Base-by-base conservation (phyloP, 1,139 yeast species). In the Hansenula anomala region DNA sequence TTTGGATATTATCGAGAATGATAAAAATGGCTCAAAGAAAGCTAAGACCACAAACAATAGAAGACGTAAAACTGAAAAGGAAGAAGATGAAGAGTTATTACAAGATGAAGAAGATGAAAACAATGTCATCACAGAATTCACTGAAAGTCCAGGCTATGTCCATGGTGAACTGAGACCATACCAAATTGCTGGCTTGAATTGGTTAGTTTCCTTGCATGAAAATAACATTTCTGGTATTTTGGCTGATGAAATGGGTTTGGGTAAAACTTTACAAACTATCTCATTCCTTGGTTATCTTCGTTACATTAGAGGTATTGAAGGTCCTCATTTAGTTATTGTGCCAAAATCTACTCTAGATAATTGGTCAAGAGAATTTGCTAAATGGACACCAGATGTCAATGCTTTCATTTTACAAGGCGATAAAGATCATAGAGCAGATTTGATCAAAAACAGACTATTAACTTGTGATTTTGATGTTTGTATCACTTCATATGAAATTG, bases 191-290 rank as follows among this genome's bases (percentile, higher is more conserved):
- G 97, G 97, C 40, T 71, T 90, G 48, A 90, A 90, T 64, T 90
- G 97, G 97, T 67, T 90, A 54, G 78, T 89, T 18, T 77, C 89
- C 1, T 66, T 90, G 41, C 82, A 84, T 56, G 94, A 86, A 51
- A 88, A 90, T 63, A 80, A 83, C 53, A 72, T 90, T 40, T 80
- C 94, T 1, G 97, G 97, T 36, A 90, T 92, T 36, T 71, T 92
- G 43, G 98, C 98, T 10, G 98, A 92, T 63, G 98, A 92, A 62
- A 92, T 92, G 98, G 98, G 98, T 2, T 72, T 92, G 42, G 98
- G 98, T 44, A 92, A 92, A 59, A 92, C 98, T 1, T 69, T 92
- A 44, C 98, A 92, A 60, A 88, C 97, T 0, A 88, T 92, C 44
- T 79, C 97, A 6, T 84, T 84, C 50, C 63, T 84, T 39, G 92